Evolutionary conservation across 352 stramenopile species (phyloP).

Genomic region (Globisporangium abappressorium): DNA sequence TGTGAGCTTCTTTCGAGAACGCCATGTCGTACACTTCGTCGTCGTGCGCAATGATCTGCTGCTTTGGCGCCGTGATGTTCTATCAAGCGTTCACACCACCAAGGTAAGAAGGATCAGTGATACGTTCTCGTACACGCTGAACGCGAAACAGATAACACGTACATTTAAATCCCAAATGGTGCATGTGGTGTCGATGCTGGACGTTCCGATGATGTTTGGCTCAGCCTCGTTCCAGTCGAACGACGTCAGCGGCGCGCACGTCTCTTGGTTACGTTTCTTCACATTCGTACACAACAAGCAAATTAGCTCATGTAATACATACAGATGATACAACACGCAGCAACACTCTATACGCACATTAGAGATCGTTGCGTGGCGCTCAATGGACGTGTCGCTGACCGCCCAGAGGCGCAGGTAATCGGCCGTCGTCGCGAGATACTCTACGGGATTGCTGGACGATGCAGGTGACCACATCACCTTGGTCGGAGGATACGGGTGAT

Average conservation of each 20-base stretch:
- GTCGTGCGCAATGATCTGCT: conserved; percentile 98
- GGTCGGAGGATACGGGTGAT: conserved; percentile 84
- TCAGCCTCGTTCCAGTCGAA: conserved; percentile 99
- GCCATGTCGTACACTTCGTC: conserved; percentile 98
- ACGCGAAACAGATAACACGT: conserved; percentile 18
- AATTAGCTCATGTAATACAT: neutral
- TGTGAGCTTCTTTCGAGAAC: conserved; percentile 91
- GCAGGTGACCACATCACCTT: conserved; percentile 87
- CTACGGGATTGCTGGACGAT: conserved; percentile 39
- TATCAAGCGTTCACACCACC: conserved; percentile 15
- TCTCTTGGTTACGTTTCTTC: conserved; percentile 82
- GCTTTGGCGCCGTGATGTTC: conserved; percentile 64
- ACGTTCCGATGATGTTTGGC: conserved; percentile 94
- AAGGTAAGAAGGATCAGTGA: neutral
- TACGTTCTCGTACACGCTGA: neutral
- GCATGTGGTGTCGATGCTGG: conserved; percentile 97
- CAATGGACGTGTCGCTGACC: conserved; percentile 70
- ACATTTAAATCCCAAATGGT: conserved; percentile 99
- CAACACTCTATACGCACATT: conserved; percentile 32
- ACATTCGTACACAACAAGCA: neutral
- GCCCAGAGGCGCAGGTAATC: conserved; percentile 85
- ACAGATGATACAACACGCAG: neutral
- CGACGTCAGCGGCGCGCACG: conserved; percentile 95
- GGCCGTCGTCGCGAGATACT: conserved; percentile 77
- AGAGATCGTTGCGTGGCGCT: conserved; percentile 67